phyloP scores from a whole-genome alignment of 768 basidiomycete species.

The Rhizopogon salebrosus region DNA sequence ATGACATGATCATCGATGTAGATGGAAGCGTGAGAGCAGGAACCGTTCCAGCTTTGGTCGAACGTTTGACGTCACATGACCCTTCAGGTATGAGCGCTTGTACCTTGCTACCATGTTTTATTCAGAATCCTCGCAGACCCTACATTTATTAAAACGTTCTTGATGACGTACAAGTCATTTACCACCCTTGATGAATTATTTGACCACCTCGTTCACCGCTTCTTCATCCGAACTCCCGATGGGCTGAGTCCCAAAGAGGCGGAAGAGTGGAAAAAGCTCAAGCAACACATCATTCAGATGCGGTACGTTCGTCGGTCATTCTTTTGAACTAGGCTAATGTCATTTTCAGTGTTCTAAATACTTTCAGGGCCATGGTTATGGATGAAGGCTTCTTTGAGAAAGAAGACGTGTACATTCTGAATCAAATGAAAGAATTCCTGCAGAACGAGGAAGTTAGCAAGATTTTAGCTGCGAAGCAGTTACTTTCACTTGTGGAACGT shows the following conservation, averaged over 20 bases:
- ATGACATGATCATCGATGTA: conserved; percentile 80
- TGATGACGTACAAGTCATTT: conserved; percentile 96
- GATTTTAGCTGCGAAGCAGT: conserved; percentile 68
- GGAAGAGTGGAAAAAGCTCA: conserved; percentile 77
- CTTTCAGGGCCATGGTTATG: conserved; percentile 82
- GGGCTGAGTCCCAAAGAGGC: conserved; percentile 56
- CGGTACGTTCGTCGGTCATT: conserved; percentile 49
- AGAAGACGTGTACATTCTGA: conserved; percentile 78
- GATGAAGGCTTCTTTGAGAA: conserved; percentile 82
- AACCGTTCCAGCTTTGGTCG: conserved; percentile 79
- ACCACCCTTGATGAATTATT: conserved; percentile 79
- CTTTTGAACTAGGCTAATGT: conserved; percentile 2
- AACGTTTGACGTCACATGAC: conserved; percentile 88
- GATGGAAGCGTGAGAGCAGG: conserved; percentile 85
- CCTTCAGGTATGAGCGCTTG: conserved; percentile 57
- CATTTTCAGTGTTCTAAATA: conserved; percentile 67
- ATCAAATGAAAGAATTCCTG: conserved; percentile 77
- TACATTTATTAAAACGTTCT: conserved; percentile 80
- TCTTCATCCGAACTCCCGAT: conserved; percentile 70
- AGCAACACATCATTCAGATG: conserved; percentile 82
- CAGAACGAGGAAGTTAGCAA: conserved; percentile 57
- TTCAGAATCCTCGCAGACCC: conserved; percentile 44
- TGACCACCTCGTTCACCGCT: conserved; percentile 75
- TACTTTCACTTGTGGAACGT: conserved; percentile 71
- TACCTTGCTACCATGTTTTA: background rate